Percentiles rank a stretch among this genome's conserved stretches.
Evolutionary conservation across 2,329 filamentous ascomycete genomes (phyloP).

Genomic region (Arthroderma uncinatum): DNA sequence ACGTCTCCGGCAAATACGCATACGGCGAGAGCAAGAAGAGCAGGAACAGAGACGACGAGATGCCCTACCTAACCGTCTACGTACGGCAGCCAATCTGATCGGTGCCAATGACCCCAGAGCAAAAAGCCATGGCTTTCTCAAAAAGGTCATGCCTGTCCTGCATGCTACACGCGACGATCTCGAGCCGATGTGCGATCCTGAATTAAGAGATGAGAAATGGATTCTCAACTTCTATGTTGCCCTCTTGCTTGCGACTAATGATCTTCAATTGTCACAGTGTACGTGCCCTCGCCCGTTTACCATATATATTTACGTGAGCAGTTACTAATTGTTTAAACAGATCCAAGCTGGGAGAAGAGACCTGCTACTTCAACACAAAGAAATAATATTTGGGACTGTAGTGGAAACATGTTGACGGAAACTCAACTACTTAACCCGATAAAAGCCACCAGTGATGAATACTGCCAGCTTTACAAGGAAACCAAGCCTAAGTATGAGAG

Average conservation of each 20-base stretch:
- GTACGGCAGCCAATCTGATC: constrained; percentile 35
- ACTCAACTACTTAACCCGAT: constrained; percentile 30
- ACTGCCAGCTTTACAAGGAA: constrained; percentile 33
- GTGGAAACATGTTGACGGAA: constrained; percentile 36
- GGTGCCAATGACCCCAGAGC: constrained; percentile 34
- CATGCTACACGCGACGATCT: constrained; percentile 36
- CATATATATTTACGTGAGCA: not conserved
- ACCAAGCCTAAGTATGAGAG: constrained; percentile 38
- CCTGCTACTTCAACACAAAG: constrained; percentile 34
- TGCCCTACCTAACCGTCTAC: constrained; percentile 36
- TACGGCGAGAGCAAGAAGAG: constrained; percentile 36
- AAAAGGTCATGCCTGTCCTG: constrained; percentile 37
- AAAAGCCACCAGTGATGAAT: constrained; percentile 29
- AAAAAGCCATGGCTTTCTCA: constrained; percentile 34
- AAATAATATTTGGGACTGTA: constrained; percentile 39
- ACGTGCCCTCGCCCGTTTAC: constrained; percentile 12
- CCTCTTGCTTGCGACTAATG: constrained; percentile 39
- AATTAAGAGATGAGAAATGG: constrained; percentile 36
- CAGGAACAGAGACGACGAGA: constrained; percentile 37
- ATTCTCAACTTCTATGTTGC: constrained; percentile 41
- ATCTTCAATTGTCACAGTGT: constrained; percentile 40
- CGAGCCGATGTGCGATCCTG: constrained; percentile 27
- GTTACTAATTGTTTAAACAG: constrained; percentile 17
- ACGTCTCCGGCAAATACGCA: constrained; percentile 32
- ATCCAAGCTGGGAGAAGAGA: constrained; percentile 38